phyloP scores from a whole-genome alignment of 129 eudicot species.

The Smallanthus sonchifolius region DNA sequence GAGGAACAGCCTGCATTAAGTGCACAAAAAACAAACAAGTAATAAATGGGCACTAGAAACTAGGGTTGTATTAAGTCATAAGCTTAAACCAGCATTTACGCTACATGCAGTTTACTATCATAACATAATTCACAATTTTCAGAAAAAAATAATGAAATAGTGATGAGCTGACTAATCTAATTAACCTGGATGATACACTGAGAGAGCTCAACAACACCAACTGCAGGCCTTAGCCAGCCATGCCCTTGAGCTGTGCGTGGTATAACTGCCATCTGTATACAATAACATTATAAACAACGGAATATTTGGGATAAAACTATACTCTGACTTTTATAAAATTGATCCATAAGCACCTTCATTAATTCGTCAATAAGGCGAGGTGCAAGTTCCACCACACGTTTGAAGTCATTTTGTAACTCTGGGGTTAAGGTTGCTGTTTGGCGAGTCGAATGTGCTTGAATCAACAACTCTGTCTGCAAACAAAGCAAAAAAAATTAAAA shows the following conservation, averaged over 20 bases:
- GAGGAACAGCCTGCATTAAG: conserved; percentile 85
- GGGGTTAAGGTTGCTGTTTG: conserved; percentile 60
- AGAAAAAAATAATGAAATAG: neutral
- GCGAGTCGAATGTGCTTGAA: conserved; percentile 81
- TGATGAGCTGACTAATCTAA: neutral
- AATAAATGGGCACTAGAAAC: neutral
- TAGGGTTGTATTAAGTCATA: conserved; percentile 2
- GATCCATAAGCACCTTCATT: conserved; percentile 53
- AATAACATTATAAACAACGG: neutral
- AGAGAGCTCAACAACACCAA: conserved; percentile 90
- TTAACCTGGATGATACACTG: conserved; percentile 88
- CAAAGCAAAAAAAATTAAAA: neutral
- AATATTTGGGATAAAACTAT: neutral
- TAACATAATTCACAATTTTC: neutral
- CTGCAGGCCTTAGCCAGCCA: conserved; percentile 97
- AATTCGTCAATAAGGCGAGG: conserved; percentile 96
- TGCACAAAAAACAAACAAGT: neutral
- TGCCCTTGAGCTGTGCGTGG: conserved; percentile 88
- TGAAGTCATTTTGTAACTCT: conserved; percentile 69
- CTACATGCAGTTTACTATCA: neutral
- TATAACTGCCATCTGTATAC: conserved; percentile 74
- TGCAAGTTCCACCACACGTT: conserved; percentile 68
- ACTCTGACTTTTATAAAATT: neutral
- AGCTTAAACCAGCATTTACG: neutral
- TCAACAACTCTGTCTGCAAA: conserved; percentile 76